Percentiles rank a stretch among this genome's conserved stretches.
These are phyloP conservation scores for Tripterygium wilfordii DNA, from an alignment of 177 flowering plant species.

Conservation along the genomic window DNA sequence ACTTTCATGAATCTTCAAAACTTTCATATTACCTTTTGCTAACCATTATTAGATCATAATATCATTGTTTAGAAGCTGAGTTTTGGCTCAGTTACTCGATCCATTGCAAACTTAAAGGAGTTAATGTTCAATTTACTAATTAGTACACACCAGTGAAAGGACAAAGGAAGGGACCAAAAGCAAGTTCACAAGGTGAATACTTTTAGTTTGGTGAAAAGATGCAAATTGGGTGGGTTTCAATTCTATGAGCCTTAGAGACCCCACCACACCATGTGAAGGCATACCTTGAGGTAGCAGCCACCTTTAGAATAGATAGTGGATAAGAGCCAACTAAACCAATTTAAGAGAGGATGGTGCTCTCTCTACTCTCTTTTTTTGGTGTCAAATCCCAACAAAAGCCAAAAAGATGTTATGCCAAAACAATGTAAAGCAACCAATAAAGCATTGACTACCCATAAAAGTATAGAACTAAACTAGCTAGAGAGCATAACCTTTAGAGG, in stretches of 20 bases:
- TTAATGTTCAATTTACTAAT: no score
- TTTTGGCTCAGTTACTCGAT: no score
- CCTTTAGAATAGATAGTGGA: conserved; percentile 19
- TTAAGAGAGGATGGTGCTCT: conserved; percentile 10
- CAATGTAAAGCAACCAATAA: neutral
- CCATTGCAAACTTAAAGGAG: no score
- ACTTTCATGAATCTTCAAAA: no score
- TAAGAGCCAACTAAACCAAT: conserved; percentile 9
- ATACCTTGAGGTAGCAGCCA: conserved; percentile 26
- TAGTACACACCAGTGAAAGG: no score
- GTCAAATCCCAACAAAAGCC: conserved; percentile 10
- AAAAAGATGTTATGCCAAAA: conserved; percentile 18
- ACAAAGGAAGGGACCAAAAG: no score
- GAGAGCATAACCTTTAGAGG: neutral
- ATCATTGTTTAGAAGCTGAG: no score
- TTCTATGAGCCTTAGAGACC: neutral
- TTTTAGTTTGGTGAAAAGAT: neutral
- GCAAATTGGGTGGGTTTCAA: neutral
- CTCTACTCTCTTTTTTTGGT: conserved; percentile 5
- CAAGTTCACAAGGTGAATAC: neutral
- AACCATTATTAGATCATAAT: no score
- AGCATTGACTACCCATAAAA: no score
- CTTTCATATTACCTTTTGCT: no score
- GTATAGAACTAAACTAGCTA: no score
- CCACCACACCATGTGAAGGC: conserved; percentile 39